Evolutionary conservation across 2,329 filamentous ascomycete genomes (phyloP), one percentile per base, ranked within the genome.

Genomic region (Dichotomopilus funicola): DNA sequence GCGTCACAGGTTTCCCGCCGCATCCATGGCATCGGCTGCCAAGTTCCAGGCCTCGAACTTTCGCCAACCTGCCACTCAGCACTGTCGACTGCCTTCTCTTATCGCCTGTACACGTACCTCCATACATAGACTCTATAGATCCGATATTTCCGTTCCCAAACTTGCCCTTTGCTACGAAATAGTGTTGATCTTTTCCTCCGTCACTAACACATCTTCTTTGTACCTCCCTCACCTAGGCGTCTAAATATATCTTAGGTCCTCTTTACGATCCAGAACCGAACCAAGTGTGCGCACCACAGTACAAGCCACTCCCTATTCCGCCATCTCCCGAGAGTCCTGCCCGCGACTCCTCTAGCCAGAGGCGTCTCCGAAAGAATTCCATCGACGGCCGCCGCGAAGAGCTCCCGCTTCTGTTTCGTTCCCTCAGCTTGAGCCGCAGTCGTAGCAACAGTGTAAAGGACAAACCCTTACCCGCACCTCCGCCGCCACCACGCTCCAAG

Each of bases 191-290:
- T 27, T 27, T 27, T 27, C 19, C 19, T 27, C 19, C 6, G 10
- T 13, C 13, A 37, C 49, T 55, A 44, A 48, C 38, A 2, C 33
- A 34, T 10, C 6, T 33, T 12, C 36, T 47, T 47, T 47, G 7
- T 46, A 9, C n/a, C 47, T 42, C 8, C 38, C 44, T 42, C 19
- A 27, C 19, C 56, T 65, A 89, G 86, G 83, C 85, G 44, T 74
- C 78, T 52, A 78, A 81, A 64, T 84, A 86, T 65, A 74, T 90
- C 45, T 80, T 89, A 61, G 84, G 87, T 63, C 87, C 87, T 61
- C 73, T 90, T 59, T 83, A 76, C 63, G 85, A 78, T 27, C 84
- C 83, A 8, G 83, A 88, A 59, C 86, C 86, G 11, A 81, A 76
- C 58, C 79, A 86, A 59, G 82, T 87, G 66, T 86, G 82, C 48